phyloP scores from a whole-genome alignment of 2,329 filamentous ascomycete genomes.

The Fusarium multiceps region DNA sequence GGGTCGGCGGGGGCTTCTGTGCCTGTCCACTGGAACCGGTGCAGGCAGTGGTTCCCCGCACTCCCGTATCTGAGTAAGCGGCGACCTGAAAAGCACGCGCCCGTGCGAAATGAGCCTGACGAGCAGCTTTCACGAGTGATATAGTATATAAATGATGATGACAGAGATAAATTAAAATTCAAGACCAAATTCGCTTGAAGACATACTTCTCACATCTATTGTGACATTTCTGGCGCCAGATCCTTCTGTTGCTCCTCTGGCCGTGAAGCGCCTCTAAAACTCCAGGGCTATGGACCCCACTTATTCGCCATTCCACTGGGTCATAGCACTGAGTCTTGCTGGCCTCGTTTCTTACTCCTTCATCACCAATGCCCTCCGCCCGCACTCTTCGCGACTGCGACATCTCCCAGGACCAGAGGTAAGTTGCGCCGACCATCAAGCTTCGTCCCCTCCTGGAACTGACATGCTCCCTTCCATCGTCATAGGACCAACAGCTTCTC shows the following conservation, averaged over 20 bases:
- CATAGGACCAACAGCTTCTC: conserved; percentile 7
- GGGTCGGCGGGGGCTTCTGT: no score
- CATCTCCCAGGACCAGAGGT: conserved; percentile 19
- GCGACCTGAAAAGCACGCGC: neutral
- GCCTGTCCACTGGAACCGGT: no score
- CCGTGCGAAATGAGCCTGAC: neutral
- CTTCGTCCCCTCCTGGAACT: accelerated
- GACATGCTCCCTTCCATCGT: accelerated
- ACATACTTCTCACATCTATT: neutral
- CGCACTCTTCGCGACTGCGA: neutral
- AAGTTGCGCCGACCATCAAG: accelerated
- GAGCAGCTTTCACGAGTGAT: accelerated
- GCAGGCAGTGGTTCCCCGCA: neutral
- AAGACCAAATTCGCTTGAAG: accelerated
- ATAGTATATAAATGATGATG: neutral
- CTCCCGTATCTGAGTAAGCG: neutral
- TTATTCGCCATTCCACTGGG: neutral
- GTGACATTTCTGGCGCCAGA: neutral
- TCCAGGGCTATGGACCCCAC: neutral
- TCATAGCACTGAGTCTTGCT: accelerated
- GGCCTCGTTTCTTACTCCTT: neutral
- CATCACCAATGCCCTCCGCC: neutral
- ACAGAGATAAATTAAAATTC: neutral
- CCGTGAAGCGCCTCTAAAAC: no score
- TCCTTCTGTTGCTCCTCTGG: neutral